Conservation (phyloP, 345 rosid species). For the Salix viminalis region DNA sequence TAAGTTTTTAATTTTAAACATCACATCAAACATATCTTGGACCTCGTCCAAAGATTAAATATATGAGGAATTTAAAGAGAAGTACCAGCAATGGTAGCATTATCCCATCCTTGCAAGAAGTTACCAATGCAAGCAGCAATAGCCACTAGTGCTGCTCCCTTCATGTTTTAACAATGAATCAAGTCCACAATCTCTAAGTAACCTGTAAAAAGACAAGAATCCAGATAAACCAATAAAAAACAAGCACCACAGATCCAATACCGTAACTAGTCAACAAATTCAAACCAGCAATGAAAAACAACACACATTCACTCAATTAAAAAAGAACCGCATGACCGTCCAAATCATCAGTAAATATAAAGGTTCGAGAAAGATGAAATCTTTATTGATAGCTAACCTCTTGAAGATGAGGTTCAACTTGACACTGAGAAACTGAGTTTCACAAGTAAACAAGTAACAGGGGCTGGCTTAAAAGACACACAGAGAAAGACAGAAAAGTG, state of each 20-base stretch:
- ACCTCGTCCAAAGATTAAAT: conserved; percentile 7
- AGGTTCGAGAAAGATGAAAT: conserved; percentile 7
- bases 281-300: neutral
- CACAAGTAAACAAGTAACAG: neutral
- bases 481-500: neutral
- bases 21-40: neutral
- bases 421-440: neutral
- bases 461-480: neutral
- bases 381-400: conserved; percentile 15
- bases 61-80: neutral
- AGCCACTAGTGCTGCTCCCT: conserved; percentile 82
- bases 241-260: conserved; percentile 12
- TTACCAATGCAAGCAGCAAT: conserved; percentile 86
- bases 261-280: neutral
- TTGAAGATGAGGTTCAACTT: neutral
- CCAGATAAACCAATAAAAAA: conserved; percentile 10
- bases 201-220: conserved; percentile 25
- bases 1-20: neutral
- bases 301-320: neutral
- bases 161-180: conserved; percentile 45
- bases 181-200: conserved; percentile 13
- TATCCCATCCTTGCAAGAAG: conserved; percentile 99
- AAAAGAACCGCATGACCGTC: neutral
- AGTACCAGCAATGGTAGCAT: conserved; percentile 97
- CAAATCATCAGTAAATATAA: neutral